Percentiles rank a stretch among this genome's conserved stretches.
phyloP scores from a whole-genome alignment of 1,139 yeast genomes.

The Suhomyces chickasaworum region DNA sequence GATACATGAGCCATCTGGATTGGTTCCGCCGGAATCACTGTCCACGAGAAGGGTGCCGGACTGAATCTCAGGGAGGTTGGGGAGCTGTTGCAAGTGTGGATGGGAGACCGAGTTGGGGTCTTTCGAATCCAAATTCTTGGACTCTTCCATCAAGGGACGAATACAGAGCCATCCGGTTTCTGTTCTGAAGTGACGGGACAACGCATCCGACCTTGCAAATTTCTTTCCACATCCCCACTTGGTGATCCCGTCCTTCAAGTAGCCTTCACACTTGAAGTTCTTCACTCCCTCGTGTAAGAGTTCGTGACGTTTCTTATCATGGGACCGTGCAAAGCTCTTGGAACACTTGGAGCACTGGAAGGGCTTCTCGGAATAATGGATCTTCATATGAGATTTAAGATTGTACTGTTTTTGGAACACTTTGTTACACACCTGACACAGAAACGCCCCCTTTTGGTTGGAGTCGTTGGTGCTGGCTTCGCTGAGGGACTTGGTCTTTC shows the following conservation, averaged over 20 bases:
- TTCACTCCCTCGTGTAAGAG: slow-evolving; percentile 55
- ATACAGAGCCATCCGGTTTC: slow-evolving; percentile 63
- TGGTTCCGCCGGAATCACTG: not conserved
- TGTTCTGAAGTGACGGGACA: slow-evolving; percentile 58
- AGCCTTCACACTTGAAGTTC: slow-evolving; percentile 58
- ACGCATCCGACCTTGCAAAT: slow-evolving; percentile 60
- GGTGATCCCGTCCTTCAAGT: slow-evolving; percentile 50
- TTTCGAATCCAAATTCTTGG: slow-evolving; percentile 26
- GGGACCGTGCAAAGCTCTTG: slow-evolving; percentile 57
- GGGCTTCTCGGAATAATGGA: slow-evolving; percentile 60
- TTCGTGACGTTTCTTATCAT: slow-evolving; percentile 60
- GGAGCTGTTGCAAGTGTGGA: slow-evolving; percentile 4
- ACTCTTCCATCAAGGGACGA: slow-evolving; percentile 55
- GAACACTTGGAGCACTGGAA: slow-evolving; percentile 51
- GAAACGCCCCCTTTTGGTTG: slow-evolving; percentile 24
- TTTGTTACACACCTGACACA: slow-evolving; percentile 52
- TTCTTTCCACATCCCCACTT: slow-evolving; percentile 63
- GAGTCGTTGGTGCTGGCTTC: slow-evolving; percentile 6
- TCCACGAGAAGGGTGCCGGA: slow-evolving; percentile 2
- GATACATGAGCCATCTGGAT: slow-evolving; percentile 9
- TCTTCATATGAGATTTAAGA: slow-evolving; percentile 55
- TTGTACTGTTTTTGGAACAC: slow-evolving; percentile 57
- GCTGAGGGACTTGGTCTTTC: slow-evolving; percentile 18
- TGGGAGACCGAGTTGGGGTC: slow-evolving; percentile 6
- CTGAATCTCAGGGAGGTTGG: slow-evolving; percentile 2